Evolutionary conservation across 352 stramenopile genomes (phyloP), one percentile per base, ranked within the genome.

Genomic region (Globisporangium okanoganense): DNA sequence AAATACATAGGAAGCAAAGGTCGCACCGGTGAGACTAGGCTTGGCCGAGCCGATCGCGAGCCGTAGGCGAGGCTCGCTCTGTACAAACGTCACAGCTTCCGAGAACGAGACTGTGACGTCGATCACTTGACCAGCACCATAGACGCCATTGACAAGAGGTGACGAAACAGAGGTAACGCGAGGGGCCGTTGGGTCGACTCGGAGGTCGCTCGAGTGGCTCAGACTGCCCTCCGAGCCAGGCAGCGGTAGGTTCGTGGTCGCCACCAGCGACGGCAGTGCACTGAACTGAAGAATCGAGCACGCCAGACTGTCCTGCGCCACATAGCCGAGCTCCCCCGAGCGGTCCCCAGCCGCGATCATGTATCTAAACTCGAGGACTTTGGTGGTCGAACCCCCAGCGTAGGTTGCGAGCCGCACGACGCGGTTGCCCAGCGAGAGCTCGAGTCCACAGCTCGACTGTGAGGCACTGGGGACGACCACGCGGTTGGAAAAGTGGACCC

Each of bases 61-160:
- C 25, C 66, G 62, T 14, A 90, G 60, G 5, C 64, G 73, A 5
- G 69, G 74, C 44, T 36, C 44, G 41, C 59, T 49, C n/a, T 54
- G 40, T 5, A 62, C 31, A 8, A 86, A 54, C 0, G 75, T 27
- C 20, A 90, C 72, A 2, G 67, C 49, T 60, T 84, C 71, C 0
- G 80, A 87, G 62, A 94, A 94, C 1, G 70, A 70, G 25, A 90
- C 61, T 0, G 54, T 29, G 2, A 94, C 63, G 25, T 79, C 64
- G 18, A 94, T 69, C 3, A 74, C 36, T 38, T 94, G 76, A 0
- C 82, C 78, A 20, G 71, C 78, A 18, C 78, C 80, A 29, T 88
- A 92, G 7, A 90, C 62, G 0, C 73, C 76, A 25, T 87, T 88
- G 3, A 53, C 8, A 2, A 80, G 33, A 0, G 57, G 50, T 0